A percentile compares a stretch with the other conserved stretches of the same genome.
Conservation (phyloP, 495 filamentous ascomycete genomes). For the Tetracladium setigerum region DNA sequence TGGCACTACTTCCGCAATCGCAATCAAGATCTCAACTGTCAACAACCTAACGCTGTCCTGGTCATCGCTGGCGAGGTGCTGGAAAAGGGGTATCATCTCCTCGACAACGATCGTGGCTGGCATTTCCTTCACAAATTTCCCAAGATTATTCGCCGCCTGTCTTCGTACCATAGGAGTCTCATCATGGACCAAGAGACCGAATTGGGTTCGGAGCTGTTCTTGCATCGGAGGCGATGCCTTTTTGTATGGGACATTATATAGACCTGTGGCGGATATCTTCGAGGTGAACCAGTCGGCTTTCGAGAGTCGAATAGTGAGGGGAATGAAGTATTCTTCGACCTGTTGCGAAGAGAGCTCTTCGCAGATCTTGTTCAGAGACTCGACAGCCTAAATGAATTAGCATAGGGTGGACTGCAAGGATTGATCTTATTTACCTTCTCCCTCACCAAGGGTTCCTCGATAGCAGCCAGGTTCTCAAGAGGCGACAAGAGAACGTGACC, state of each 20-base stretch:
- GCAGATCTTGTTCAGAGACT: constrained; percentile 98
- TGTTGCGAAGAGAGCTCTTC: constrained; percentile 80
- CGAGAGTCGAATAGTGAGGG: constrained; percentile 85
- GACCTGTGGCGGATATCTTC: constrained; percentile 93
- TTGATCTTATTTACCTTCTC: constrained; percentile 67
- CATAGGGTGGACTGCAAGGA: constrained; percentile 5
- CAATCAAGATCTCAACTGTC: constrained; percentile 93
- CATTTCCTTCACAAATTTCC: constrained; percentile 97
- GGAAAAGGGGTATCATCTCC: constrained; percentile 98
- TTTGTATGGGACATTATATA: constrained; percentile 86
- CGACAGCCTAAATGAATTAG: constrained; percentile 64
- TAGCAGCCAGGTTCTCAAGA: constrained; percentile 94
- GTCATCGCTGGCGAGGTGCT: constrained; percentile 90
- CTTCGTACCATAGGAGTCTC: constrained; percentile 98
- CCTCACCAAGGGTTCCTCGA: constrained; percentile 93
- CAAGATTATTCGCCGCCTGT: constrained; percentile 90
- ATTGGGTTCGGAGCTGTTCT: constrained; percentile 83
- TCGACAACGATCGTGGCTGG: constrained; percentile 82
- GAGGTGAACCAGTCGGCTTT: constrained; percentile 99
- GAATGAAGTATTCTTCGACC: constrained; percentile 94
- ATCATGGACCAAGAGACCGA: constrained; percentile 87
- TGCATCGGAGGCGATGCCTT: constrained; percentile 80
- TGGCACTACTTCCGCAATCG: constrained; percentile 93
- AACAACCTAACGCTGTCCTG: constrained; percentile 95
- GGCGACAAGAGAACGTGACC: constrained; percentile 95